phyloP scores from a whole-genome alignment of 2,329 filamentous ascomycete genomes.

The Epichloe typhina region DNA sequence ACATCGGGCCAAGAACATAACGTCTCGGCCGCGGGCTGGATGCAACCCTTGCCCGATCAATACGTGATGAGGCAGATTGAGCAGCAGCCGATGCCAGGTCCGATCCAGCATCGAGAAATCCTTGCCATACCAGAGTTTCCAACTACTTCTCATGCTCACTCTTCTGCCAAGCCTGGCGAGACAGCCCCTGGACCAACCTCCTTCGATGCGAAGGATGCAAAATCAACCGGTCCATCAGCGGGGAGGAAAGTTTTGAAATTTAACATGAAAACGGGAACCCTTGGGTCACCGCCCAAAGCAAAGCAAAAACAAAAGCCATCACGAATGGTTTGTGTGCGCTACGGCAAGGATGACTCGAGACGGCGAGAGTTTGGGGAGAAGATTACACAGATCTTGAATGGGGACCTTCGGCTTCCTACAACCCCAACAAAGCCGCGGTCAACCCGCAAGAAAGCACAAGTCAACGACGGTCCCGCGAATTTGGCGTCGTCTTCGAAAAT shows the following conservation, averaged over 20 bases:
- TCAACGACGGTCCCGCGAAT: constrained; percentile 6
- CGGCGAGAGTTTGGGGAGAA: constrained; percentile 39
- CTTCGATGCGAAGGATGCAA: background rate
- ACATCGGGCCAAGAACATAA: background rate
- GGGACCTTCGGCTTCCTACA: constrained; percentile 14
- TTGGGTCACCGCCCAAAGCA: constrained; percentile 45
- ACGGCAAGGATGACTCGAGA: constrained; percentile 36
- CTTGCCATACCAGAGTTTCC: background rate
- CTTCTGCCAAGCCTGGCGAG: background rate
- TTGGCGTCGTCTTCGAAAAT: constrained; percentile 13
- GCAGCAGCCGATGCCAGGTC: background rate
- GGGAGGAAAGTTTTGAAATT: constrained; percentile 38
- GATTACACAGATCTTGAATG: constrained; percentile 49
- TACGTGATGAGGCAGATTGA: background rate
- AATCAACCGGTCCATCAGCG: constrained; percentile 5
- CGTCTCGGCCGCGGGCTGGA: background rate
- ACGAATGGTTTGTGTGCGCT: constrained; percentile 42
- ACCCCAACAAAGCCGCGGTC: constrained; percentile 8
- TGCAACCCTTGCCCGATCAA: background rate
- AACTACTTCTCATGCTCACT: background rate
- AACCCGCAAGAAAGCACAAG: background rate
- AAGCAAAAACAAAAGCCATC: constrained; percentile 27
- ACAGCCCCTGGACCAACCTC: background rate
- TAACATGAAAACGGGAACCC: constrained; percentile 47
- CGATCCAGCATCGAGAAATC: background rate